These are phyloP conservation scores for Fusarium brevicatenulatum DNA, from an alignment of 2,329 filamentous ascomycete species.

Conservation along the genomic window DNA sequence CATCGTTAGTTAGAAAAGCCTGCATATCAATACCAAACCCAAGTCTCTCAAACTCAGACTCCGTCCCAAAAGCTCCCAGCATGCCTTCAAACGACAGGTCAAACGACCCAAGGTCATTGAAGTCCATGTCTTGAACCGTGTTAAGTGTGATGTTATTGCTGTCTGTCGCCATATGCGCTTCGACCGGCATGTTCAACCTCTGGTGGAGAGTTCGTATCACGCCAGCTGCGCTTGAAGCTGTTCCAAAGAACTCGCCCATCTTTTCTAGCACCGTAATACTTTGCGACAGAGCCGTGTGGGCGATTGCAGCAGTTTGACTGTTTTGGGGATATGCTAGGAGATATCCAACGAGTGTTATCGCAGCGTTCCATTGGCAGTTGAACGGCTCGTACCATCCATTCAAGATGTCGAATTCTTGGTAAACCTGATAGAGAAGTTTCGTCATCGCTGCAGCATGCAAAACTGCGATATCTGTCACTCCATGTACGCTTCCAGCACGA, in stretches of 20 bases:
- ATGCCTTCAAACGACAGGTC: neutral
- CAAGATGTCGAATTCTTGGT: neutral
- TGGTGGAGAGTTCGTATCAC: neutral
- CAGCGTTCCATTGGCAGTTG: neutral
- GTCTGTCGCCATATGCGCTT: fast-evolving
- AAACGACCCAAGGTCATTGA: fast-evolving
- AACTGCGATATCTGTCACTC: neutral
- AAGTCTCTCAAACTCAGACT: neutral
- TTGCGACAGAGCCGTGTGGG: neutral
- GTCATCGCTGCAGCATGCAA: neutral
- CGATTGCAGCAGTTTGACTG: fast-evolving
- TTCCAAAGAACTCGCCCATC: neutral
- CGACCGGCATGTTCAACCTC: neutral
- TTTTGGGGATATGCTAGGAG: neutral
- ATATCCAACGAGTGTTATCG: neutral
- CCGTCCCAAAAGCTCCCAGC: fast-evolving
- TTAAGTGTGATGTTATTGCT: fast-evolving
- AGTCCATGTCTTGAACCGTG: neutral
- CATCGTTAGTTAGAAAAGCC: fast-evolving
- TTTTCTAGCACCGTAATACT: neutral
- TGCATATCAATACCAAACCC: neutral
- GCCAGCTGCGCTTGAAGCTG: neutral
- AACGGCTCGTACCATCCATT: neutral
- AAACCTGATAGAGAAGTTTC: neutral
- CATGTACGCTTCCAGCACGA: fast-evolving